Evolutionary conservation across 257 asterid genomes (phyloP), one percentile per base, ranked within the genome.

Genomic region (Solanum etuberosum): DNA sequence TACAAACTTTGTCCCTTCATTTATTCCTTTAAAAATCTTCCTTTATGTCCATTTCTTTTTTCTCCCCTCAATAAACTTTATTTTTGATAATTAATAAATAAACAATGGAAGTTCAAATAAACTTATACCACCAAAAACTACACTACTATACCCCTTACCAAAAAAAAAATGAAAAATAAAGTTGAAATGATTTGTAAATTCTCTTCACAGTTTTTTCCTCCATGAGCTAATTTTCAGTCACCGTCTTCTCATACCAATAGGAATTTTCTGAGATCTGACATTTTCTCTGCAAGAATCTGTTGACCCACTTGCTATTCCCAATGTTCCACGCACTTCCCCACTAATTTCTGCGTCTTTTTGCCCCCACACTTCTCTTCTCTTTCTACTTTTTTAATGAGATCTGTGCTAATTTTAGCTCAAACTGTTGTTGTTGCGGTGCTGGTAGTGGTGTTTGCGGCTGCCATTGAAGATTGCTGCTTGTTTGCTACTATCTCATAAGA

Each of bases 401-500:
- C 32, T 72, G 87, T 31, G 67, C 65, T 68, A 7, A 15, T 57
- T 57, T 20, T 57, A 15, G 7, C 15, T 86, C 87, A 86, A 31
- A 32, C 83, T 51, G 87, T 71, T 31, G 85, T 80, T 5, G 85
- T 80, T 15, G 71, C 67, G 3, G 83, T 43, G 48, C 86, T 90
- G 86, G 95, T 73, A 77, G 90, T 91, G 32, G 82, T 68, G 32
- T 86, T 91, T 84, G 96, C 63, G 83, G 89, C 90, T 3, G 94
- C 63, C 81, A 90, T 87, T 21, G 99, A 88, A 6, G 95, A 78
- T 71, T 90, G 90, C 81, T 87, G 92, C 85, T 93, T 92, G 89
- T 92, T 94, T 31, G 97, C 88, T 5, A 97, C 94, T 18, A 97
- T 93, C 90, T 95, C 98, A 80, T 92, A 94, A 0, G 89, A 94